Percentiles rank a stretch among this genome's conserved stretches.
Evolutionary conservation across 768 basidiomycete genomes (phyloP).

Genomic region (Pleurotus sapidus): DNA sequence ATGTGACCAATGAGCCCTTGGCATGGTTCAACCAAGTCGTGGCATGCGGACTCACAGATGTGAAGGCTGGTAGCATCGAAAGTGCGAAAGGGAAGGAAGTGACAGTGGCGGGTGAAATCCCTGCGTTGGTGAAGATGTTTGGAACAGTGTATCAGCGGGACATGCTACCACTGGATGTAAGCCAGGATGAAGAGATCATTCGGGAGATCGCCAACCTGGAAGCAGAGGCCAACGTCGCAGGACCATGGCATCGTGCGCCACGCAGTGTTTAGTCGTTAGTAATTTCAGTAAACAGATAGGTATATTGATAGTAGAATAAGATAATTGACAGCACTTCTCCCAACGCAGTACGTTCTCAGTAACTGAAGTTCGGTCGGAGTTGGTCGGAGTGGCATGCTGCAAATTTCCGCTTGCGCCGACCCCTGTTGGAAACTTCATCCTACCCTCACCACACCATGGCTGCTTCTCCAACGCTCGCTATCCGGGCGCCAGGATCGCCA

Average conservation of each 20-base stretch:
- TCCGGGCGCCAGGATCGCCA: conserved; percentile 7
- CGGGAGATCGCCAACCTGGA: conserved; percentile 46
- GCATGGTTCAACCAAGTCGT: conserved; percentile 86
- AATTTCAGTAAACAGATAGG: too few species aligned
- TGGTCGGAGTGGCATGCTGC: not conserved
- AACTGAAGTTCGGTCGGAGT: not conserved
- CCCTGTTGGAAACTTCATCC: not conserved
- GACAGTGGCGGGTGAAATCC: conserved; percentile 48
- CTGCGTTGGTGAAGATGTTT: conserved; percentile 46
- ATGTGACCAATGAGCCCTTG: conserved; percentile 78
- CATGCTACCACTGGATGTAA: conserved; percentile 39
- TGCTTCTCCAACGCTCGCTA: conserved; percentile 9
- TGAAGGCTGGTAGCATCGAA: conserved; percentile 72
- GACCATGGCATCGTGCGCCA: conserved; percentile 32
- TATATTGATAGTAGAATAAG: too few species aligned
- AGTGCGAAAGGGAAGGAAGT: conserved; percentile 35
- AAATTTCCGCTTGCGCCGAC: conserved; percentile 1
- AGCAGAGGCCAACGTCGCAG: conserved; percentile 36
- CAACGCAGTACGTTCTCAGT: too few species aligned
- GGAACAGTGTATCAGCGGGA: conserved; percentile 46
- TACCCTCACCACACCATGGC: not conserved
- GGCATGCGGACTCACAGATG: conserved; percentile 87
- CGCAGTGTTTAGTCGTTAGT: too few species aligned
- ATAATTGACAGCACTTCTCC: too few species aligned
- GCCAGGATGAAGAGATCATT: conserved; percentile 43